Conservation (phyloP, 192 early-diverging fungal species). For the Lobosporangium transversale region DNA sequence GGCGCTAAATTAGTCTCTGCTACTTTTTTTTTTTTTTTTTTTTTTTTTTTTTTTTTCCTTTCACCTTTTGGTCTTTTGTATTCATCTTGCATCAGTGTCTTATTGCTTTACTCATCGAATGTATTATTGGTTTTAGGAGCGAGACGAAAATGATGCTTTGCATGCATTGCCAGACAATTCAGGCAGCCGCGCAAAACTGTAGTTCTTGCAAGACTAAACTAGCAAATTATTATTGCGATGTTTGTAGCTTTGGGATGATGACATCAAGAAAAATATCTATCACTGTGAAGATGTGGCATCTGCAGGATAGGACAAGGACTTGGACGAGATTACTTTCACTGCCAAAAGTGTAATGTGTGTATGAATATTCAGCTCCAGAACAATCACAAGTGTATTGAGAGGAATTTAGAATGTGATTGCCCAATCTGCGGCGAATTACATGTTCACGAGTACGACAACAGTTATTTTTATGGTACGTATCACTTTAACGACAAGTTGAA, state of each 20-base stretch:
- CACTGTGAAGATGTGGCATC: slow-evolving; percentile 95
- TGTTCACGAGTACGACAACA: slow-evolving; percentile 85
- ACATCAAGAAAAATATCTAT: slow-evolving; percentile 83
- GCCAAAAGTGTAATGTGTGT: slow-evolving; percentile 90
- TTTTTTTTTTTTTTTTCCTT: too few relatives aligned
- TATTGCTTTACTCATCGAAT: too few relatives aligned
- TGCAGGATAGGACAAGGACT: slow-evolving; percentile 87
- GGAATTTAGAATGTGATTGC: slow-evolving; percentile 90
- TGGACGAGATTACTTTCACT: slow-evolving; percentile 89
- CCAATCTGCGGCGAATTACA: slow-evolving; percentile 97
- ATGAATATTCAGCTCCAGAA: slow-evolving; percentile 79
- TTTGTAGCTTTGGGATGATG: slow-evolving; percentile 93
- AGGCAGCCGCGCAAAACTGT: slow-evolving; percentile 83
- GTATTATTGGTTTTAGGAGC: too few relatives aligned
- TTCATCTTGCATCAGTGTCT: not conserved
- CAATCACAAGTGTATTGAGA: slow-evolving; percentile 91
- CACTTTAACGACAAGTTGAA: not conserved
- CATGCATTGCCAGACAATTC: slow-evolving; percentile 86
- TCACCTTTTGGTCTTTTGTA: not conserved
- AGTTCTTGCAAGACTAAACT: slow-evolving; percentile 71
- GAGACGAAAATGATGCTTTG: slow-evolving; percentile 87
- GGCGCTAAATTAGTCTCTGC: not conserved
- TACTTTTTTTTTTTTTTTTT: too few relatives aligned
- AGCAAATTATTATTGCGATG: slow-evolving; percentile 88
- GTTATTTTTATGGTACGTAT: slow-evolving; percentile 84